Base-by-base conservation (phyloP, 495 filamentous ascomycete genomes). In the Aspergillus diversus region DNA sequence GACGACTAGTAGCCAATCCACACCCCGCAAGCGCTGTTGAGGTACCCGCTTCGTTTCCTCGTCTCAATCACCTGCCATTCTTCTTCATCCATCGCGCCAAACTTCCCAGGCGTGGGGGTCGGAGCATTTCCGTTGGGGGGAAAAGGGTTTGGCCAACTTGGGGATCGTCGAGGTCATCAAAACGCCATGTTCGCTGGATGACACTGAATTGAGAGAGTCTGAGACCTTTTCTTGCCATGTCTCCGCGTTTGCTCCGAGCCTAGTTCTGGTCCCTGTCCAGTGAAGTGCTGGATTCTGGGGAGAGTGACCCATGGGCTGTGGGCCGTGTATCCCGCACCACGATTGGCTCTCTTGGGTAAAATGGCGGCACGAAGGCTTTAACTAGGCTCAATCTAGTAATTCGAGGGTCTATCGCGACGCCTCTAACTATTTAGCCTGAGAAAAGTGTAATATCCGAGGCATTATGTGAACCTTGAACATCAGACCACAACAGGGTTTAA, bases 111-210 rank as follows among this genome's bases (percentile, higher is more conserved):
- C 54, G 53, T 63, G 54, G 60, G 55, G 42, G 51, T 64, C 62
- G 62, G 62, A 64, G 57, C 13, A 64, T 60, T 47, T 64, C 62
- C 62, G 62, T 63, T 13, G 9, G 37, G 16, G 50, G 42, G 37
- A 39, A 46, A 15, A 54, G 17, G 51, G 59, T 59, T 59, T 59
- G 57, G 47, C 35, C 11, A 37, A n/a, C 33, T 5, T 17, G 46
- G 39, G 42, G 57, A 60, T 60, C 48, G 34, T 52, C 57, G 13
- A 34, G 39, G 42, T 5, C 15, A 56, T 7, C 34, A 56, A 56
- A 7, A 5, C 21, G 47, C 47, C 27, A 6, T 50, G n/a, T 17
- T 50, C 47, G 47, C 47, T 2, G 47, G 9, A 50, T 50, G 5
- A 27, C 21, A 49, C 47, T n/a, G 47, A 49, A 49, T 27, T 16